Percentiles rank a stretch among this genome's conserved stretches.
phyloP scores from a whole-genome alignment of 2,329 filamentous ascomycete species.

The Stenocarpella maydis region DNA sequence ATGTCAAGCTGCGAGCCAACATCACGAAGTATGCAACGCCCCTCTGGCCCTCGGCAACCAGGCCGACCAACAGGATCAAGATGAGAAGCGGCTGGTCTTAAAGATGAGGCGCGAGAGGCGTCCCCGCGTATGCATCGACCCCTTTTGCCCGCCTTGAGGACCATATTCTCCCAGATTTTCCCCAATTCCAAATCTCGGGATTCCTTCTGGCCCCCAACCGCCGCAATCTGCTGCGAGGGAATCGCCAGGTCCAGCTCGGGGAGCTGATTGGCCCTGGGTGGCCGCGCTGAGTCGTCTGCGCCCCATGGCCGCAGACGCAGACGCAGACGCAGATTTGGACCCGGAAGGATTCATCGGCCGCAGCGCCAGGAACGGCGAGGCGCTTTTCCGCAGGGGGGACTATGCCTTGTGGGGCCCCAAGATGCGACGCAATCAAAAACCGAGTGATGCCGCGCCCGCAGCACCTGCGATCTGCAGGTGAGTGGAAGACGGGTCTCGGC shows the following conservation, averaged over 20 bases:
- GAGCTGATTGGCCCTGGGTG: background rate
- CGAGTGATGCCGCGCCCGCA: background rate
- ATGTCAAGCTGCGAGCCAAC: conserved; percentile 4
- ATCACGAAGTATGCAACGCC: background rate
- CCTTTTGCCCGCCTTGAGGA: conserved; percentile 14
- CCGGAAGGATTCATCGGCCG: conserved; percentile 3
- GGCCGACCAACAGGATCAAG: conserved; percentile 9
- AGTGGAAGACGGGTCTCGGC: background rate
- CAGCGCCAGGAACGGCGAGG: conserved; percentile 16
- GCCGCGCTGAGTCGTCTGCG: conserved; percentile 7
- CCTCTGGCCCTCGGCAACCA: background rate
- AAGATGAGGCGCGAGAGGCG: background rate
- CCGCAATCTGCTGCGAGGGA: conserved; percentile 13
- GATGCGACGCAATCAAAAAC: conserved; percentile 21
- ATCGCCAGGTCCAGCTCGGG: background rate
- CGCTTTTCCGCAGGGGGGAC: background rate
- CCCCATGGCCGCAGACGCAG: background rate
- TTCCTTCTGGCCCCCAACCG: background rate
- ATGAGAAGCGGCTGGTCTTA: conserved; percentile 4
- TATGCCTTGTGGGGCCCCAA: conserved; percentile 18
- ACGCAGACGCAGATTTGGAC: background rate
- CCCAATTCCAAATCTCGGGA: conserved; percentile 14
- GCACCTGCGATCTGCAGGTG: background rate
- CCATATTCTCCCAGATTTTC: background rate
- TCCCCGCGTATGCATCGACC: background rate